phyloP scores from a whole-genome alignment of 768 basidiomycete species.

The Russula earlei region DNA sequence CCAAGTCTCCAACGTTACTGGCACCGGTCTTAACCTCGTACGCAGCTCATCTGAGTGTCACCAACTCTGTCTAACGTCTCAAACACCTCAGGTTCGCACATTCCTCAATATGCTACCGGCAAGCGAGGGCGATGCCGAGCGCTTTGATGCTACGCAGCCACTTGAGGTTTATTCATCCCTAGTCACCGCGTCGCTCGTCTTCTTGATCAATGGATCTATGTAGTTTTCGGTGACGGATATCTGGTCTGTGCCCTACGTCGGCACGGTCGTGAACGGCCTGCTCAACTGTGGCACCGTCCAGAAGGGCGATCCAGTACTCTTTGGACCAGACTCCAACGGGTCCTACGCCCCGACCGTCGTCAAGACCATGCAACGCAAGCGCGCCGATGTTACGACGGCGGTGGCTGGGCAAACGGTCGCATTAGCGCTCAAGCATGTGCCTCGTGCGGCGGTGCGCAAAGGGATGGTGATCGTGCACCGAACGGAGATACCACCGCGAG shows the following conservation, averaged over 20 bases:
- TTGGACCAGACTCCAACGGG: constrained; percentile 91
- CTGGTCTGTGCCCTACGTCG: constrained; percentile 82
- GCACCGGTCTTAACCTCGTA: constrained; percentile 78
- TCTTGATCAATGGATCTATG: constrained; percentile 2
- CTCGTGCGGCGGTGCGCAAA: constrained; percentile 73
- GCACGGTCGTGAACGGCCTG: constrained; percentile 79
- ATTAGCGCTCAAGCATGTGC: constrained; percentile 82
- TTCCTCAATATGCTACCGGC: constrained; percentile 89
- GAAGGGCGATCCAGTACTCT: constrained; percentile 69
- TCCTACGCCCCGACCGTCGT: constrained; percentile 72
- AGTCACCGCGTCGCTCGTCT: neutral
- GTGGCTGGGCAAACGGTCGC: constrained; percentile 96
- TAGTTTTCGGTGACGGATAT: constrained; percentile 81
- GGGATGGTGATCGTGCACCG: constrained; percentile 90
- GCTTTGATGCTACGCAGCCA: constrained; percentile 71
- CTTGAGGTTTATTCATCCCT: constrained; percentile 45
- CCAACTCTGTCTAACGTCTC: neutral
- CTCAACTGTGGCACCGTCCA: constrained; percentile 66
- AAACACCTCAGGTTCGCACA: constrained; percentile 51
- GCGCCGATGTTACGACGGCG: constrained; percentile 70
- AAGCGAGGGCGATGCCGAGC: constrained; percentile 73
- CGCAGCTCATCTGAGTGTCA: constrained; percentile 15
- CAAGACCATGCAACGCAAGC: constrained; percentile 90
- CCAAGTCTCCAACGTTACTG: constrained; percentile 89
- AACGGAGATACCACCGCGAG: constrained; percentile 67